Percentiles rank a stretch among this genome's conserved stretches.
These are phyloP conservation scores for Suillus alpinus DNA, from an alignment of 768 basidiomycete species.

Conservation along the genomic window DNA sequence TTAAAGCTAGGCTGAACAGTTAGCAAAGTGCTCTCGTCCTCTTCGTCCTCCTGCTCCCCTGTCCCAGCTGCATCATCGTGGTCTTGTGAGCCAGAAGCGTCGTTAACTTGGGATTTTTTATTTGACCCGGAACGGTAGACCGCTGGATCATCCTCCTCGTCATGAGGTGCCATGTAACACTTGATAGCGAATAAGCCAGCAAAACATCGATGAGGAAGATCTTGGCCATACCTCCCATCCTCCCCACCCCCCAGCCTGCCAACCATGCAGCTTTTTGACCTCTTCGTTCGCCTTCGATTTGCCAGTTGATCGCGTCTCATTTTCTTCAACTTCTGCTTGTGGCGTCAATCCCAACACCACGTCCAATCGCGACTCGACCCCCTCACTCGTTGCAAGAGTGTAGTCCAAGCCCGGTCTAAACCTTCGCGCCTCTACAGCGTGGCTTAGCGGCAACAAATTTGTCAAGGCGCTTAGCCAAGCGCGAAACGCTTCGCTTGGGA, in stretches of 20 bases:
- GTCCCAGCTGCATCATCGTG: constrained; percentile 17
- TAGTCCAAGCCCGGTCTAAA: constrained; percentile 95
- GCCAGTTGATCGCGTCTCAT: constrained; percentile 19
- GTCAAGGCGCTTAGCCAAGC: constrained; percentile 84
- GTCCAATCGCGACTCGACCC: constrained; percentile 79
- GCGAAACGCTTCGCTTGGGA: constrained; percentile 79
- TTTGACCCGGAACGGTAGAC: constrained; percentile 73
- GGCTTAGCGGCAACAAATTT: constrained; percentile 65
- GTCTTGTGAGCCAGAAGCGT: constrained; percentile 1
- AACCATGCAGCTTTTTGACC: constrained; percentile 41
- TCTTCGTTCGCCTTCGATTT: constrained; percentile 32
- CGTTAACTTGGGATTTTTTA: constrained; percentile 29
- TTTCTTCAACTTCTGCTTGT: constrained; percentile 36
- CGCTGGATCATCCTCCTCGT: constrained; percentile 93
- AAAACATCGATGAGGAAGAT: background rate
- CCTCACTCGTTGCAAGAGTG: constrained; percentile 87
- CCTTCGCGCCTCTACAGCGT: constrained; percentile 77
- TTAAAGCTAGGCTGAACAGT: constrained; percentile 91
- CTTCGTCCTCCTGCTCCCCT: constrained; percentile 50
- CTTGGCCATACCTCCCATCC: constrained; percentile 80
- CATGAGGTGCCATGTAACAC: constrained; percentile 95
- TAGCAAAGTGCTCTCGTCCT: constrained; percentile 77
- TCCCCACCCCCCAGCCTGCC: constrained; percentile 79
- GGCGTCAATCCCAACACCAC: constrained; percentile 87
- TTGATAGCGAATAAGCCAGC: constrained; percentile 24